Conservation (phyloP, 2,329 filamentous ascomycete genomes). For the Macroventuria anomochaeta region DNA sequence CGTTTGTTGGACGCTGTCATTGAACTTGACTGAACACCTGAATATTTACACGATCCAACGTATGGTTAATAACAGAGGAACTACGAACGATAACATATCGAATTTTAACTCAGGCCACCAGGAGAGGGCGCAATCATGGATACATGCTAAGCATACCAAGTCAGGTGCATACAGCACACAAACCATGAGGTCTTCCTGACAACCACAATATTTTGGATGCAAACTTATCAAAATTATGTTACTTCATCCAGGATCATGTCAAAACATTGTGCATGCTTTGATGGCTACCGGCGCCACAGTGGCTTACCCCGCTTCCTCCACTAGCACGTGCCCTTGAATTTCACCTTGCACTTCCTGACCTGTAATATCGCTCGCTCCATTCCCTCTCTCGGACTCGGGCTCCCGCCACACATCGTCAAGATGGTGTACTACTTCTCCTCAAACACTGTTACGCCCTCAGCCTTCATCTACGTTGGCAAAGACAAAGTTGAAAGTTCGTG, state of each 20-base stretch:
- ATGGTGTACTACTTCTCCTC: constrained; percentile 99
- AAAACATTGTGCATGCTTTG: too few relatives aligned
- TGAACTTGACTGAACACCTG: neutral
- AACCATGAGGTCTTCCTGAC: too few relatives aligned
- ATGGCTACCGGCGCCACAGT: neutral
- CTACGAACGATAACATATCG: too few relatives aligned
- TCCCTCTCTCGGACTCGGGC: constrained; percentile 5
- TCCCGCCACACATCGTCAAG: constrained; percentile 7
- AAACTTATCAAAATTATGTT: too few relatives aligned
- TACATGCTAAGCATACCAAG: too few relatives aligned
- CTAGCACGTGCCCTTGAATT: constrained; percentile 35
- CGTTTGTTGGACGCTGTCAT: neutral
- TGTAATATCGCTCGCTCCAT: constrained; percentile 8
- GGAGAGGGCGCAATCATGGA: too few relatives aligned
- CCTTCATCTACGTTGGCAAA: constrained; percentile 95
- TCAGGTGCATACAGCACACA: too few relatives aligned
- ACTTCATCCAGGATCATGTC: too few relatives aligned
- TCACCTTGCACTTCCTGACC: constrained; percentile 22
- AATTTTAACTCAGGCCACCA: too few relatives aligned
- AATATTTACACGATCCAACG: neutral
- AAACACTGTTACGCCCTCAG: constrained; percentile 78
- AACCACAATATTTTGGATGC: too few relatives aligned
- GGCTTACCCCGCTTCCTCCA: constrained; percentile 36
- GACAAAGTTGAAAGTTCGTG: constrained; percentile 96
- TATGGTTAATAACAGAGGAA: too few relatives aligned